phyloP scores from a whole-genome alignment of 2,329 filamentous ascomycete species.

The Trichoderma sp. region DNA sequence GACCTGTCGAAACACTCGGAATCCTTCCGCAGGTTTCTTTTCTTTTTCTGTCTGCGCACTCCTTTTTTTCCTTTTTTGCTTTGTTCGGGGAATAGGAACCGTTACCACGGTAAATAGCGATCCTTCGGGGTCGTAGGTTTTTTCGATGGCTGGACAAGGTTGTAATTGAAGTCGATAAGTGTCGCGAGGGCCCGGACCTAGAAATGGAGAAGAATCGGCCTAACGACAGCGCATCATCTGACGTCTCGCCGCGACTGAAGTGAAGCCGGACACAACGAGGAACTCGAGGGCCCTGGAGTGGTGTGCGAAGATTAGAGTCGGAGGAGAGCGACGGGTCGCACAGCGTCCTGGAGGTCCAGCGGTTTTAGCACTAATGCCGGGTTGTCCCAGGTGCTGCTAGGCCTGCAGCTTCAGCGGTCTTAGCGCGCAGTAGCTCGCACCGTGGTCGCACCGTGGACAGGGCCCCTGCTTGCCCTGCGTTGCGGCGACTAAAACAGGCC shows the following conservation, averaged over 20 bases:
- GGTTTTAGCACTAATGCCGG: slow-evolving; percentile 8
- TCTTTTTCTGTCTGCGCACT: not conserved
- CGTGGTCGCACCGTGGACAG: not conserved
- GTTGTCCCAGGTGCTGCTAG: not conserved
- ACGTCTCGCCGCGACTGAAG: slow-evolving; percentile 2
- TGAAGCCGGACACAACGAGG: not conserved
- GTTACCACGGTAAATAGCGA: slow-evolving; percentile 2
- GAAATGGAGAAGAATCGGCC: not conserved
- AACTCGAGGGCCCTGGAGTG: not conserved
- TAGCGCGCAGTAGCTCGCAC: slow-evolving; percentile 6
- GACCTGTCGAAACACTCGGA: slow-evolving; percentile 1
- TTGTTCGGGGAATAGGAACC: not conserved
- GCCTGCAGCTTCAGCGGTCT: slow-evolving; percentile 17
- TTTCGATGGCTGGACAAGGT: not conserved
- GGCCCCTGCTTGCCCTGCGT: not conserved
- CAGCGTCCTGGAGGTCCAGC: slow-evolving; percentile 4
- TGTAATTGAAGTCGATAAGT: slow-evolving; percentile 4
- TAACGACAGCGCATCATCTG: slow-evolving; percentile 4
- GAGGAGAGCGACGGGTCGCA: slow-evolving; percentile 17
- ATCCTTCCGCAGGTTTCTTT: not conserved
- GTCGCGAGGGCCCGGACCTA: not conserved
- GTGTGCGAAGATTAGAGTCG: slow-evolving; percentile 7
- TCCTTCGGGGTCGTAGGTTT: slow-evolving; percentile 2
- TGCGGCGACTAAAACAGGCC: not conserved
- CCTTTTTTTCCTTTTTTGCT: not conserved